These are phyloP conservation scores for Apophysomyces elegans DNA, from an alignment of 371 early-diverging fungal species.

Conservation along the genomic window DNA sequence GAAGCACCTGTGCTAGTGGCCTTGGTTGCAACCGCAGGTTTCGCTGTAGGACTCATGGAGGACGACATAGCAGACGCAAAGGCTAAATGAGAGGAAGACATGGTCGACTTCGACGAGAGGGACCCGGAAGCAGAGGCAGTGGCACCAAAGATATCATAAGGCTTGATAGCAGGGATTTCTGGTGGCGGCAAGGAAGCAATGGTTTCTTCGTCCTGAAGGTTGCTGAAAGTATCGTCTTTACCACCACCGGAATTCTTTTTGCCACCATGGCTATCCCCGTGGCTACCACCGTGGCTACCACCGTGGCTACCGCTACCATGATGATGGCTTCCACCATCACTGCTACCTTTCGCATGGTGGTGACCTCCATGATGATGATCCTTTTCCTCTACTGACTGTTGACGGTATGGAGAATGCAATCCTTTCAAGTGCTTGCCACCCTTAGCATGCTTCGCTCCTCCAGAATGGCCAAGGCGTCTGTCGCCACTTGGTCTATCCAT, in stretches of 20 bases:
- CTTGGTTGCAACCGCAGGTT: constrained; percentile 10
- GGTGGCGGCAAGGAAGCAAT: constrained; percentile 10
- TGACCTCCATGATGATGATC: neutral
- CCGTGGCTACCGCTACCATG: neutral
- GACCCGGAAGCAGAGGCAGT: constrained; percentile 16
- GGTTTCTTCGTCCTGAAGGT: neutral
- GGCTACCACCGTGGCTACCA: neutral
- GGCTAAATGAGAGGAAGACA: constrained; percentile 6
- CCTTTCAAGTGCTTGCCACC: too few species aligned
- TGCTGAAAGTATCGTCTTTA: constrained; percentile 2
- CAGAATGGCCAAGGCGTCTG: neutral
- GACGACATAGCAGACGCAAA: constrained; percentile 11
- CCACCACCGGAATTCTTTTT: neutral
- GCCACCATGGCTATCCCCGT: constrained; percentile 1
- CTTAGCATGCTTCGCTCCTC: neutral
- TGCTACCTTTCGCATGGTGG: neutral
- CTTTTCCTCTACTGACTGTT: neutral
- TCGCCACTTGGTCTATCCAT: neutral
- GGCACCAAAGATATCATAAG: constrained; percentile 8
- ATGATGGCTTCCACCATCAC: neutral
- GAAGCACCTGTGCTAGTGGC: neutral
- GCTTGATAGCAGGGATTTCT: constrained; percentile 14
- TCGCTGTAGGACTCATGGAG: neutral
- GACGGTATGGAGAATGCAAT: too few species aligned
- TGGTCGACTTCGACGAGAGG: neutral